phyloP scores from a whole-genome alignment of 176 grass and related monocot genomes.

The Rhynchospora tenuis region DNA sequence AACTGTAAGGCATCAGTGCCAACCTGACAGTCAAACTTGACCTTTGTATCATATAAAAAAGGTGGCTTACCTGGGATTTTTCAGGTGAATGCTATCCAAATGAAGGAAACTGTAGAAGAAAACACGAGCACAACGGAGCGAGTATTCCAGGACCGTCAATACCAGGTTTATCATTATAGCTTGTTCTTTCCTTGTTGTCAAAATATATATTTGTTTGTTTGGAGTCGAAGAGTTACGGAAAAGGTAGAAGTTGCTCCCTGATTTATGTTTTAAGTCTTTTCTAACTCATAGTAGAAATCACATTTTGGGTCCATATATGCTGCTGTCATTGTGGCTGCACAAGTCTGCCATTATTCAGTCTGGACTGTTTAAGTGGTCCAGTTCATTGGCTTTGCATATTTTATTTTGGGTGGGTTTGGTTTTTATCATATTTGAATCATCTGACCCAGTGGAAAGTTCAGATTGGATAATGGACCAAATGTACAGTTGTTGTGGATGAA shows the following conservation, averaged over 20 bases:
- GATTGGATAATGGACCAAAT: not conserved
- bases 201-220: not conserved
- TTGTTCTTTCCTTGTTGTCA: not conserved
- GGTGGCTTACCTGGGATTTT: slow-evolving; percentile 27
- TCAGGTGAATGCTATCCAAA: slow-evolving; percentile 99
- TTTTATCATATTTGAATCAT: not conserved
- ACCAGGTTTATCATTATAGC: slow-evolving; percentile 57
- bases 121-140: slow-evolving; percentile 97
- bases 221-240: not conserved
- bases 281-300: no score
- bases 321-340: no score
- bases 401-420: not conserved
- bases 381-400: not conserved
- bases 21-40: not conserved
- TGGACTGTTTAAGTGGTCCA: not conserved
- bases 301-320: no score
- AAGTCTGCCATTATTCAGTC: not conserved
- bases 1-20: not conserved
- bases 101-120: slow-evolving; percentile 99
- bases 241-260: not conserved
- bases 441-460: not conserved
- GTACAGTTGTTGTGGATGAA: not conserved
- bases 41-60: not conserved
- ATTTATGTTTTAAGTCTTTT: not conserved
- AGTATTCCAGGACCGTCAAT: slow-evolving; percentile 97